Evolutionary conservation across 2,329 filamentous ascomycete genomes (phyloP).

Genomic region (Fusarium virguliforme): DNA sequence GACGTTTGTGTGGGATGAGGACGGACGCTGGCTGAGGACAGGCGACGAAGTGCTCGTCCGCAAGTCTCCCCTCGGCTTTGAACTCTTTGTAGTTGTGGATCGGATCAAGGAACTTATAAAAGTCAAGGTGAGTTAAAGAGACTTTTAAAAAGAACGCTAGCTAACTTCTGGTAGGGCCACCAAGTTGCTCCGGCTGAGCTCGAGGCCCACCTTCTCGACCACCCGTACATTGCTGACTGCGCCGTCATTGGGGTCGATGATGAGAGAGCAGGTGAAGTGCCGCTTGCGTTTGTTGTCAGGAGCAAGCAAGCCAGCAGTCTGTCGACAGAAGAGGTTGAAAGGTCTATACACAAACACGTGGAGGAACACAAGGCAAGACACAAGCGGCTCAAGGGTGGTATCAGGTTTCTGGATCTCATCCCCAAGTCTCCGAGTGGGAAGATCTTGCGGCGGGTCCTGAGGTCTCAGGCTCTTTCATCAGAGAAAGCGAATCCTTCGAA

Average conservation of each 20-base stretch:
- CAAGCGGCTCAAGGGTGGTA: slow-evolving; percentile 76
- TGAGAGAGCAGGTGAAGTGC: slow-evolving; percentile 72
- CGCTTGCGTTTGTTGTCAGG: slow-evolving; percentile 74
- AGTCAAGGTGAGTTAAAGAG: slow-evolving; percentile 72
- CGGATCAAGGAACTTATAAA: slow-evolving; percentile 81
- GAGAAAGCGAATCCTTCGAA: slow-evolving; percentile 21
- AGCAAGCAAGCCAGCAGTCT: slow-evolving; percentile 64
- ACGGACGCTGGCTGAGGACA: slow-evolving; percentile 84
- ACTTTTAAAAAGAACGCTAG: rapidly evolving
- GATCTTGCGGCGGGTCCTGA: slow-evolving; percentile 61
- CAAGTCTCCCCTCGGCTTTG: slow-evolving; percentile 74
- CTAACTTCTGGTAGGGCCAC: slow-evolving; percentile 66
- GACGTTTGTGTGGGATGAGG: slow-evolving; percentile 74
- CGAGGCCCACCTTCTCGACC: slow-evolving; percentile 81
- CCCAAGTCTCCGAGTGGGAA: slow-evolving; percentile 84
- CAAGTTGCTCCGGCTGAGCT: slow-evolving; percentile 87
- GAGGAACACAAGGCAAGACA: slow-evolving; percentile 77
- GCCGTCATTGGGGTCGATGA: slow-evolving; percentile 80
- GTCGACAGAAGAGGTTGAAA: slow-evolving; percentile 65
- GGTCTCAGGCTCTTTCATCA: slow-evolving; percentile 55
- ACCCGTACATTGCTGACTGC: slow-evolving; percentile 80
- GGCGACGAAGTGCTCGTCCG: slow-evolving; percentile 86
- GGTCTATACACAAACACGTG: slow-evolving; percentile 72
- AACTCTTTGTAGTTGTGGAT: slow-evolving; percentile 90
- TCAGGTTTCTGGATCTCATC: slow-evolving; percentile 76